phyloP scores from a whole-genome alignment of 1,284 basidiomycete species.

The Anthracocystis panici-leucophaei region DNA sequence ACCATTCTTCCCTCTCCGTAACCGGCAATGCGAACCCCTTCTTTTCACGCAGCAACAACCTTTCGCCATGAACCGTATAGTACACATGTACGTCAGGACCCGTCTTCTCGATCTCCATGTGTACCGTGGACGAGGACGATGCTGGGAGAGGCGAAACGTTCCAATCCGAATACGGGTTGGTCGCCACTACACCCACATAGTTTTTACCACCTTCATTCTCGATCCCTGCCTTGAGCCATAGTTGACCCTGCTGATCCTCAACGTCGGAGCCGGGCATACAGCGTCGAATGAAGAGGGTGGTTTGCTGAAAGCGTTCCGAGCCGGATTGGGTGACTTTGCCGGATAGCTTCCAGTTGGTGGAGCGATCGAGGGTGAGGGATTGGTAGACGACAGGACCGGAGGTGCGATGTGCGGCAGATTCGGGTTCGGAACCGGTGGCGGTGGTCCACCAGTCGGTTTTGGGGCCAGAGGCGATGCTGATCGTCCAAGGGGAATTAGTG shows the following conservation, averaged over 20 bases:
- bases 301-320: conserved; percentile 36
- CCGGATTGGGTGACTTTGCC: conserved; percentile 22
- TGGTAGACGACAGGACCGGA: conserved; percentile 31
- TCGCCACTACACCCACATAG: conserved; percentile 40
- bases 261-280: neutral
- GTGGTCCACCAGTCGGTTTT: conserved; percentile 46
- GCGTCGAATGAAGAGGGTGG: conserved; percentile 32
- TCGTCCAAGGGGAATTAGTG: neutral
- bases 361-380: neutral
- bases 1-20: conserved; percentile 24
- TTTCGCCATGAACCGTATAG: conserved; percentile 22
- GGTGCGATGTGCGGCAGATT: conserved; percentile 33
- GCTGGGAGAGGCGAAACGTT: conserved; percentile 27
- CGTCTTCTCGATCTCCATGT: conserved; percentile 35
- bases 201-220: conserved; percentile 36
- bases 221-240: conserved; percentile 36
- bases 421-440: conserved; percentile 25
- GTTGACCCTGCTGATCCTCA: conserved; percentile 17
- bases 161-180: conserved; percentile 44
- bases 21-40: conserved; percentile 26
- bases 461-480: conserved; percentile 18
- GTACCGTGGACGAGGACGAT: neutral
- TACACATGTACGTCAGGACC: conserved; percentile 36
- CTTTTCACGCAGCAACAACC: conserved; percentile 33
- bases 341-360: conserved; percentile 15